Base-by-base conservation (phyloP, 441 rosid species). In the Hypseocharis bilobata region DNA sequence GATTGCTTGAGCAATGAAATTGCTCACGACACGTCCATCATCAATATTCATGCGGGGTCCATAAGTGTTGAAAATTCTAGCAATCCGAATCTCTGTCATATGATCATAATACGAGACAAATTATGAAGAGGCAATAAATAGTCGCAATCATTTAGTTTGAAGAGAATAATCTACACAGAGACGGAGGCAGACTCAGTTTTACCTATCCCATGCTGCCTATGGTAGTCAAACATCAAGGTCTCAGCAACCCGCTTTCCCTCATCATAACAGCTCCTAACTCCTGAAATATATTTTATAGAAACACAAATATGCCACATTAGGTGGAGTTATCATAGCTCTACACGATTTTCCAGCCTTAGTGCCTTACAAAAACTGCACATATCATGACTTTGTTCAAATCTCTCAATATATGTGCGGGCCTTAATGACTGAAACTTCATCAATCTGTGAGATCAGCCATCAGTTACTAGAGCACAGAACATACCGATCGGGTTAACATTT, bases 21-120 rank as follows among this genome's bases (percentile, higher is more conserved):
- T 92, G 82, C 98, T 92, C 70, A 92, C 98, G 28, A 92, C 98
- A 70, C 98, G 98, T 6, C 98, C 98, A 81, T 92, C 98, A 58
- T 92, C 97, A 20, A 88, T 90, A 68, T 92, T 92, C 98, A 92
- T 92, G 54, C 98, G 94, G 11, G 98, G 97, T 57, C 97, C 97
- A 55, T 91, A 93, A 11, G 99, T 93, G 78, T 93, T 93, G 76
- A 93, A 93, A 70, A 93, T 93, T 72, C 99, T 86, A 32, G 99
- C 99, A 66, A 93, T 84, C 36, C 97, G 78, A 8, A 91, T 93
- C 66, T 93, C 99, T 93, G 70, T 27, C 62, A n/a, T 40, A 3
- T 3, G 8, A 40, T 3, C 47, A 8, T 40, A 3, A 40, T 40
- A 40, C 13, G 47, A 6, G n/a, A 61, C 1, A 32, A 0, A 25